These are phyloP conservation scores for Sclerotinia trifoliorum DNA, from an alignment of 2,329 filamentous ascomycete species.

Conservation along the genomic window DNA sequence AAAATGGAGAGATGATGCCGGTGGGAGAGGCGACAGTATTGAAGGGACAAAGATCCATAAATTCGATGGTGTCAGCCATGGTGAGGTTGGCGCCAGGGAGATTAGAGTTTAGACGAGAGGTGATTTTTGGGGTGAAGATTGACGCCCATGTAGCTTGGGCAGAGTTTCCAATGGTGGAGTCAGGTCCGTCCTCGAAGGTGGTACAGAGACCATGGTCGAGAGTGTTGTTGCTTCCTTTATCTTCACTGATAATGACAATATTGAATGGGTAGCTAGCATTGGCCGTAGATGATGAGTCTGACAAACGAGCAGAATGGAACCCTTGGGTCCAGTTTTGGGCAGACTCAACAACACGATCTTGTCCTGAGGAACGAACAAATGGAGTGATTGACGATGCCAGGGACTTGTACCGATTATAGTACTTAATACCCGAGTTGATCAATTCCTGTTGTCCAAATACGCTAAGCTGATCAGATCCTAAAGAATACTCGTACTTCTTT, in stretches of 20 bases:
- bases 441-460: slow-evolving; percentile 67
- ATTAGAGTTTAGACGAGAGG: slow-evolving; percentile 65
- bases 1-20: slow-evolving; percentile 67
- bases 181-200: slow-evolving; percentile 62
- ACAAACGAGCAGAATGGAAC: slow-evolving; percentile 54
- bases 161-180: slow-evolving; percentile 48
- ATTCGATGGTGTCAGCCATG: slow-evolving; percentile 58
- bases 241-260: slow-evolving; percentile 71
- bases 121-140: slow-evolving; percentile 66
- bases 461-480: slow-evolving; percentile 70
- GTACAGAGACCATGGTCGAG: slow-evolving; percentile 72
- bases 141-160: slow-evolving; percentile 59
- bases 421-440: slow-evolving; percentile 71
- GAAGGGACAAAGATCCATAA: slow-evolving; percentile 92
- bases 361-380: slow-evolving; percentile 70
- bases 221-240: slow-evolving; percentile 70
- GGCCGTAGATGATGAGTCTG: slow-evolving; percentile 42
- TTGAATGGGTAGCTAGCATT: slow-evolving; percentile 49
- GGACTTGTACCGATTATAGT: slow-evolving; percentile 68
- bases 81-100: slow-evolving; percentile 67
- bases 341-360: slow-evolving; percentile 70
- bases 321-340: slow-evolving; percentile 74
- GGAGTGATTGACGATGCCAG: slow-evolving; percentile 60
- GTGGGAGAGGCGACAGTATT: slow-evolving; percentile 66
- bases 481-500: slow-evolving; percentile 65